phyloP scores from a whole-genome alignment of 2,329 filamentous ascomycete species.

The Ascochyta pisi region DNA sequence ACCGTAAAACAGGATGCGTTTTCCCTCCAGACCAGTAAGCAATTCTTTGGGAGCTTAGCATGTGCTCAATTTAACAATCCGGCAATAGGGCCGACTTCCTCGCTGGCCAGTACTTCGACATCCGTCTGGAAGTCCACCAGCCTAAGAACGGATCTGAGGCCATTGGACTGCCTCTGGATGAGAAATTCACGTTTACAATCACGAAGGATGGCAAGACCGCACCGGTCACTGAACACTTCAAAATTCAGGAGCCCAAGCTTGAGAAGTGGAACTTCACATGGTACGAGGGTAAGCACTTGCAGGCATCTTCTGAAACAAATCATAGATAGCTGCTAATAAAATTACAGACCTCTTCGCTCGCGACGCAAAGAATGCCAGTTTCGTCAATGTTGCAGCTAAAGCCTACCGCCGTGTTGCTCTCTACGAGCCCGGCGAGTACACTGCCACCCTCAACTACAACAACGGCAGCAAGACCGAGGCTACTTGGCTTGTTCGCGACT shows the following conservation, averaged over 20 bases:
- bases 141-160: conserved; percentile 82
- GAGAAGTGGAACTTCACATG: conserved; percentile 86
- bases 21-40: conserved; percentile 65
- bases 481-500: conserved; percentile 77
- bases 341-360: conserved; percentile 72
- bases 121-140: conserved; percentile 82
- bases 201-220: conserved; percentile 64
- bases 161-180: conserved; percentile 73
- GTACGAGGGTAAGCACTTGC: conserved; percentile 67
- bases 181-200: conserved; percentile 78
- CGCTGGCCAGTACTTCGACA: conserved; percentile 82
- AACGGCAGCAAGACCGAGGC: conserved; percentile 73
- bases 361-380: conserved; percentile 70
- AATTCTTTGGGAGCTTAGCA: conserved; percentile 4
- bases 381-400: conserved; percentile 83
- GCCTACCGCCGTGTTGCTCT: conserved; percentile 77
- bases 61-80: conserved; percentile 14
- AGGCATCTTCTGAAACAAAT: neutral
- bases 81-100: conserved; percentile 73
- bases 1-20: conserved; percentile 52
- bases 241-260: conserved; percentile 71
- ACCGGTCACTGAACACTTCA: conserved; percentile 71
- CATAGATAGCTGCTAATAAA: neutral
- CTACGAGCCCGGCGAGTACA: conserved; percentile 80
- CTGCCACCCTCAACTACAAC: conserved; percentile 78